Conservation (phyloP, 2,329 filamentous ascomycete species). For the Paecilomyces sp. region DNA sequence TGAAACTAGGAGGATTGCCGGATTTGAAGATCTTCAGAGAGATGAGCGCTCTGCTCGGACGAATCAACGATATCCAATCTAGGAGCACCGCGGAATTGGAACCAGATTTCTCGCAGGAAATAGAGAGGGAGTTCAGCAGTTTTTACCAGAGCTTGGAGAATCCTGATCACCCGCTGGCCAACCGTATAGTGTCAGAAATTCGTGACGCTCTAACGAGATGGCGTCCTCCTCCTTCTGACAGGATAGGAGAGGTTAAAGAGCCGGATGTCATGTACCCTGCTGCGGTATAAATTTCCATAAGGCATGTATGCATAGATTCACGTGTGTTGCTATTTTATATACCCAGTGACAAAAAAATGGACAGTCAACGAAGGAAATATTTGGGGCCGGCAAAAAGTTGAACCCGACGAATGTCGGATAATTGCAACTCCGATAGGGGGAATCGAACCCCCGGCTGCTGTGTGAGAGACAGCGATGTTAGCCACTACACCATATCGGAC, state of each 20-base stretch:
- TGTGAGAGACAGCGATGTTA: slow-evolving; percentile 19
- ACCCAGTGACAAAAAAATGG: no score
- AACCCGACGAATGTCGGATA: neutral
- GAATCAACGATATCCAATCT: slow-evolving; percentile 9
- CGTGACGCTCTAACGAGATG: neutral
- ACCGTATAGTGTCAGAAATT: neutral
- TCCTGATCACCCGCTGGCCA: neutral
- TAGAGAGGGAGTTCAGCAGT: neutral
- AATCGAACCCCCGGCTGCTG: slow-evolving; percentile 21
- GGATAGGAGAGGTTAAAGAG: neutral
- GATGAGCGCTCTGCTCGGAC: slow-evolving; percentile 14
- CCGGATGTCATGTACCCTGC: neutral
- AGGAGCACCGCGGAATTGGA: slow-evolving; percentile 3
- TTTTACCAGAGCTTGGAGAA: neutral
- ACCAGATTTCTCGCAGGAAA: neutral
- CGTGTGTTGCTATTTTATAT: no score
- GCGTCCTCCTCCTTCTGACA: neutral
- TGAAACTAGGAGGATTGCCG: slow-evolving; percentile 14
- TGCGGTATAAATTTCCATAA: neutral
- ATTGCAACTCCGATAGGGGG: slow-evolving; percentile 14
- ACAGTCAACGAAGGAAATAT: neutral
- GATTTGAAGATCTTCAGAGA: slow-evolving; percentile 11
- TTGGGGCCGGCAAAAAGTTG: neutral
- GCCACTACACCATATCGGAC: slow-evolving; percentile 12
- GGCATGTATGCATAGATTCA: no score